Evolutionary conservation across 352 stramenopile species (phyloP), one percentile per base, ranked within the genome.

Genomic region (Saprolegnia diclina): DNA sequence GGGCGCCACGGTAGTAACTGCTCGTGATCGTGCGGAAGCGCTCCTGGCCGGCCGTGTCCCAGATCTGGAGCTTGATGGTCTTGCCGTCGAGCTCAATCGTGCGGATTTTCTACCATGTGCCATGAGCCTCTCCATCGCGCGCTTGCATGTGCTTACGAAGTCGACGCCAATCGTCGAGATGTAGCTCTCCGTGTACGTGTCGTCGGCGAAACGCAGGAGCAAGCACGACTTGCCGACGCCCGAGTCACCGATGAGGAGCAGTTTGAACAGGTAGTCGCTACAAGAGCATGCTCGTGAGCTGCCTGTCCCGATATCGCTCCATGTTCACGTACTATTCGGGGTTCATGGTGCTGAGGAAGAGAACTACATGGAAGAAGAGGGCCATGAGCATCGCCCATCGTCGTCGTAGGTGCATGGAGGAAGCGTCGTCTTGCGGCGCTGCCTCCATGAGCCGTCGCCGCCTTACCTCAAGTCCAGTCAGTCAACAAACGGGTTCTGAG

Each of bases 61-160:
- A 99, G 87, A 99, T 99, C 87, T 99, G 97, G 48, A 99, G 88
- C 86, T 99, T 99, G 83, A 99, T 98, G 61, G 94, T 99, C 85
- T 99, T 99, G 72, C 92, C 95, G 76, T 99, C 97, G 57, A 99
- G 79, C 74, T 99, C 94, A 72, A 99, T 98, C 53, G 97, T 99
- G 76, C 97, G 95, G 82, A 99, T 99, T 97, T 99, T 99, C 87
- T 94, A 61, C 56, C 63, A 48, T 22, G 24, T 26, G 67, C 53
- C 59, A 61, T 22, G 44, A 69, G 62, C 32, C 67, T 21, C 10
- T 45, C 46, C 9, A 29, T 16, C 0, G 26, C 21, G 14, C 62
- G 2, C 2, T 5, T 35, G 29, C 22, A 54, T 16, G 64, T 14
- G 97, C 91, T 91, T 85, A 98, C 94, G 83, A 99, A 99, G 81